Evolutionary conservation across 495 filamentous ascomycete genomes (phyloP), one percentile per base, ranked within the genome.

Genomic region (Penicillium egyptiacum): DNA sequence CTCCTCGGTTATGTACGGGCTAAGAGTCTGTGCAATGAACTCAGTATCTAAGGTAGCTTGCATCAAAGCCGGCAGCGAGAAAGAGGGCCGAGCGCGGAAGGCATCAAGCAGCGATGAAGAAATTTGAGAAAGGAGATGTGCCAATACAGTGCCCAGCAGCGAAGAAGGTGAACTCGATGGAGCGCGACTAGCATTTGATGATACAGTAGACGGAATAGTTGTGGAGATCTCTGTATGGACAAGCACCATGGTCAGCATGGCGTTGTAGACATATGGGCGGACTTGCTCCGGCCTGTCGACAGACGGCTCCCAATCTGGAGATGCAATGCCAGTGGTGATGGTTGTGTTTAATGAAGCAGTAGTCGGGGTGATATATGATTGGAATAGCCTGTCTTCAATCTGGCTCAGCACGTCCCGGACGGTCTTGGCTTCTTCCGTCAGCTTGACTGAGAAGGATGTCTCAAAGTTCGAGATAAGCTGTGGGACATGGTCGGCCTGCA

Each of bases 21-120:
- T 87, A 51, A 98, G 75, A 11, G 92, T 96, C 76, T 98, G 95
- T 5, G 91, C 90, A 35, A 97, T 86, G 72, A 98, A 98, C 71
- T 98, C 94, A 9, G 96, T 92, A 57, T 98, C 94, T 5, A 98
- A 80, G 0, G 95, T 98, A 3, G 95, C 95, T 72, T 98, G 95
- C 87, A 97, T 95, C 46, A 98, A 80, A 8, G 85, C 84, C n/a
- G 85, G 75, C 0, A 98, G 86, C 7, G 81, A 76, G 75, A 90
- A 98, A 30, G 76, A 75, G 7, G 79, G 59, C 10, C 90, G 85
- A 19, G 80, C 62, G 53, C 83, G 81, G 75, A 96, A 91, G 0
- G 87, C 83, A 14, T 82, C 78, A 5, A 94, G 78, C 9, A 96
- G 81, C 48, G 89, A 84, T 12, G 76, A 73, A 31, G 84, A 89